A percentile compares a stretch with the other conserved stretches of the same genome.
phyloP scores from a whole-genome alignment of 1,139 yeast species.

The Candida sp. region DNA sequence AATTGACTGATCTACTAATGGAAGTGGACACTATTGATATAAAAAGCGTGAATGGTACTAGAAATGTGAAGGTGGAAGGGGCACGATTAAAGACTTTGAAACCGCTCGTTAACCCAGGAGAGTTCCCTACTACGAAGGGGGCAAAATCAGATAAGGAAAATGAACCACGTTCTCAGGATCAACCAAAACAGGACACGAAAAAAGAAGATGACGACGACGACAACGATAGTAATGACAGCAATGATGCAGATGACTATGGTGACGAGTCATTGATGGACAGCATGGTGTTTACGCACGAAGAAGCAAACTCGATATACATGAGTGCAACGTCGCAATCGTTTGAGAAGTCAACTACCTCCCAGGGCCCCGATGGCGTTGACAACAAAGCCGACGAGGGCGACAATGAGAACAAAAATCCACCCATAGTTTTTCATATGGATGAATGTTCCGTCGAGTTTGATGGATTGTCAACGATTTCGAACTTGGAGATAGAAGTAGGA shows the following conservation, averaged over 20 bases:
- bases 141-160: slow-evolving; percentile 16
- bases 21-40: slow-evolving; percentile 44
- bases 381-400: slow-evolving; percentile 9
- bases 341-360: slow-evolving; percentile 18
- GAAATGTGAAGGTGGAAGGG: slow-evolving; percentile 45
- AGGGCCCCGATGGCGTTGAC: slow-evolving; percentile 9
- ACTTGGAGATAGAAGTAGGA: slow-evolving; percentile 52
- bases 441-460: slow-evolving; percentile 46
- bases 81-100: slow-evolving; percentile 38
- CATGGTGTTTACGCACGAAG: slow-evolving; percentile 68
- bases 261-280: slow-evolving; percentile 58
- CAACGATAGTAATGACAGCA: slow-evolving; percentile 20
- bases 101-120: slow-evolving; percentile 42
- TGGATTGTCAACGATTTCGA: slow-evolving; percentile 53
- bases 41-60: slow-evolving; percentile 49
- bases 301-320: slow-evolving; percentile 79
- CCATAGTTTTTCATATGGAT: slow-evolving; percentile 37
- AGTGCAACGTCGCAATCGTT: slow-evolving; percentile 68
- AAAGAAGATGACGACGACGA: slow-evolving; percentile 17
- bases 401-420: slow-evolving; percentile 13
- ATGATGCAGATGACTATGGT: slow-evolving; percentile 36
- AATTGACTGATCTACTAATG: slow-evolving; percentile 48
- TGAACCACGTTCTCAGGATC: slow-evolving; percentile 20
- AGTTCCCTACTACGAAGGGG: slow-evolving; percentile 13
- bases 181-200: slow-evolving; percentile 17